Base-by-base conservation (phyloP, 1,284 basidiomycete genomes). In the Pyrrhoderma lamaoense region DNA sequence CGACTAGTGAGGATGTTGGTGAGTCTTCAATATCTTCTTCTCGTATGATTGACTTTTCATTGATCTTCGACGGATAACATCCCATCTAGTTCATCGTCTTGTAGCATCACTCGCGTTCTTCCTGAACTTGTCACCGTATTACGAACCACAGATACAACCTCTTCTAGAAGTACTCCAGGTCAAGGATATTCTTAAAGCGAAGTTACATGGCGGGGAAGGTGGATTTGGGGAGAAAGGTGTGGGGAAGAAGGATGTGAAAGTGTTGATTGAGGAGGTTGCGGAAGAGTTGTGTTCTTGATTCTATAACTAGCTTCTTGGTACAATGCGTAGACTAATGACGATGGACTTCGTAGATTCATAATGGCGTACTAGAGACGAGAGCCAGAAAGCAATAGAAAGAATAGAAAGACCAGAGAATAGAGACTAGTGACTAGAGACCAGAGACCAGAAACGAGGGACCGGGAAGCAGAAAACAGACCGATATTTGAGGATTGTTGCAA, bases 1-100 rank as follows among this genome's bases (percentile, higher is more conserved):
- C 67, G 48, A 73, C 74, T 56, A 85, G 70, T 58, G 88, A 91
- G 65, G 91, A 92, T 62, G 80, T 87, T 57, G 81, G 89, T 87
- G 55, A 68, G 88, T 49, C 18, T 27, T 16, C 27, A 27, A 43
- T 11, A 11, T 13, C 27, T 31, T 11, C 11, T 50, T 48, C 16
- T 45, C 27, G 45, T 53, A n/a, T n/a, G n/a, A n/a, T n/a, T n/a
- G n/a, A n/a, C 27, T 31, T 31, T 11, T 11, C 27, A 5, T 31
- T 5, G 11, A 31, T 31, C 11, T 31, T 31, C 27, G 5, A 5
- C 11, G 5, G 27, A 11, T 5, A 5, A 31, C 11, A 31, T 31
- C 7, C 8, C 27, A 43, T 51, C 19, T 36, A 88, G 89, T 90
- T 1, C 85, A 93, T 64, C 82, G 91, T 11, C 67, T 94, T 42